Evolutionary conservation across 192 early-diverging fungal species (phyloP).

Genomic region (Coemansia sp.): DNA sequence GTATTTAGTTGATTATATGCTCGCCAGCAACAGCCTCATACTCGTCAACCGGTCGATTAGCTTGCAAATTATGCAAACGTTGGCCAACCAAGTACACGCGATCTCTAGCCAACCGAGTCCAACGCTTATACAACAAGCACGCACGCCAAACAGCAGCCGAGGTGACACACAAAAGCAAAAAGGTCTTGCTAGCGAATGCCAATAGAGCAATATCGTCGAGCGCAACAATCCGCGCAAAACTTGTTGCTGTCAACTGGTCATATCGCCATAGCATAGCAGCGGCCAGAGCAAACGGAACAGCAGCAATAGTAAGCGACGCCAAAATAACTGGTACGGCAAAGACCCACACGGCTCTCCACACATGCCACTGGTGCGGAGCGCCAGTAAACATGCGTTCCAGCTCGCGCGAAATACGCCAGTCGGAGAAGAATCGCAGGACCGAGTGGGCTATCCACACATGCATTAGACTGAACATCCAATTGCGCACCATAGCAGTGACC

Average conservation of each 20-base stretch:
- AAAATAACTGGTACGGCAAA: conserved; percentile 33
- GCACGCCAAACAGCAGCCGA: conserved; percentile 28
- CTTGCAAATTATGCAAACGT: conserved; percentile 79
- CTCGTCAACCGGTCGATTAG: background rate
- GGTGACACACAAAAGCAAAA: conserved; percentile 17
- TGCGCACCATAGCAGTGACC: conserved; percentile 30
- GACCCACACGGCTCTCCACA: conserved; percentile 23
- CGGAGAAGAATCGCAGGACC: conserved; percentile 32
- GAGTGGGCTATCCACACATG: conserved; percentile 34
- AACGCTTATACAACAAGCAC: conserved; percentile 58
- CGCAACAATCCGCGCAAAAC: conserved; percentile 14
- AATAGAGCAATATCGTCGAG: conserved; percentile 30
- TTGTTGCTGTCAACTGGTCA: conserved; percentile 27
- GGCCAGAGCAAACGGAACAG: conserved; percentile 31
- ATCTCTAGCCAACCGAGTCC: conserved; percentile 81
- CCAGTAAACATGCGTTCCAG: conserved; percentile 36
- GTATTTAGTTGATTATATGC: background rate
- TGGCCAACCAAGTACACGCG: conserved; percentile 85
- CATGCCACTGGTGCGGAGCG: conserved; percentile 44
- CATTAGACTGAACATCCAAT: conserved; percentile 48
- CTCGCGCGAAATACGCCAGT: conserved; percentile 16
- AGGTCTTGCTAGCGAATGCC: conserved; percentile 26
- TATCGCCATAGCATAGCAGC: conserved; percentile 11
- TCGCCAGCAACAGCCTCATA: background rate
- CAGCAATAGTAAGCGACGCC: background rate